Evolutionary conservation across 164 flowering plant species (phyloP).

Genomic region (Brasenia schreberi): DNA sequence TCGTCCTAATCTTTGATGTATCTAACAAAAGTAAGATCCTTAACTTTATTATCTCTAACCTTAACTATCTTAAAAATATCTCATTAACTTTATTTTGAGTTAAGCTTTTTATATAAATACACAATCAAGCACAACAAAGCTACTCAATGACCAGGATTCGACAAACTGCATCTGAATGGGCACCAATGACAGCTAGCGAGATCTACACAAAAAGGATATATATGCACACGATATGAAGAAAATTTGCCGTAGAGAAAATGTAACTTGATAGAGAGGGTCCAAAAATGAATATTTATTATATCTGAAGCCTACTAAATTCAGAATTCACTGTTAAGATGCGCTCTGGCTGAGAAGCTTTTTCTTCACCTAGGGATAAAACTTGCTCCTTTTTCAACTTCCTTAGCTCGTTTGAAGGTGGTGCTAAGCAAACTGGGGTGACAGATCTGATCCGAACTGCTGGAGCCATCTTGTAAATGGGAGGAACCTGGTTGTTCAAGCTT

Average conservation of each 20-base stretch:
- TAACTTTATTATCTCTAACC: no score
- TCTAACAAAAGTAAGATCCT: no score
- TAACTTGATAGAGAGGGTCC: neutral
- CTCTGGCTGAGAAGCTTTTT: slow-evolving; percentile 10
- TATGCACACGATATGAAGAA: neutral
- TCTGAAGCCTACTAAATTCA: slow-evolving; percentile 19
- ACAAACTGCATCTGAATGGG: neutral
- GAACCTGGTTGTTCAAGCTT: slow-evolving; percentile 5
- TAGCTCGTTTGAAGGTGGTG: slow-evolving; percentile 26
- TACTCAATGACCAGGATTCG: no score
- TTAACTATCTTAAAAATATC: no score
- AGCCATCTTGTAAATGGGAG: slow-evolving; percentile 20
- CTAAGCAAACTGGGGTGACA: neutral
- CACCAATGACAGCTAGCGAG: neutral
- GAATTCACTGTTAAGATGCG: slow-evolving; percentile 9
- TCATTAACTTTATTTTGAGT: no score
- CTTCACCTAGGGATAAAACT: slow-evolving; percentile 1
- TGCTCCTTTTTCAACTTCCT: slow-evolving; percentile 12
- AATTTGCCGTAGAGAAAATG: neutral
- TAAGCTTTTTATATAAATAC: no score
- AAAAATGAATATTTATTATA: slow-evolving; percentile 6
- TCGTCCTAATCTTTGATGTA: no score
- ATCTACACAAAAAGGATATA: neutral
- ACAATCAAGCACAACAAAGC: no score
- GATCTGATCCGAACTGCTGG: slow-evolving; percentile 25